Evolutionary conservation across 768 basidiomycete genomes (phyloP).

Genomic region (Suillus weaverae): DNA sequence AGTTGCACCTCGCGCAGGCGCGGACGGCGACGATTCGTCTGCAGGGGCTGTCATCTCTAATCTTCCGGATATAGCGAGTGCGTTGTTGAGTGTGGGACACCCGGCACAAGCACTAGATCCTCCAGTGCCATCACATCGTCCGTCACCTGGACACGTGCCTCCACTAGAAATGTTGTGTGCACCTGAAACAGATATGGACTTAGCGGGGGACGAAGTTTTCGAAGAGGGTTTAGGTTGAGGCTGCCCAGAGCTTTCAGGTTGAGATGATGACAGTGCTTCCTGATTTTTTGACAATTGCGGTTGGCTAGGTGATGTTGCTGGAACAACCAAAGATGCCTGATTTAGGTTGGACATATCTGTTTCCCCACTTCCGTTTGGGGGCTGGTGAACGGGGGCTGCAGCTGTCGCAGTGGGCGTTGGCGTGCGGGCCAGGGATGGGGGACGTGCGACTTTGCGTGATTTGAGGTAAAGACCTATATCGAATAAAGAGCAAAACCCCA

Average conservation of each 20-base stretch:
- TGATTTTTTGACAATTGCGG: conserved; percentile 33
- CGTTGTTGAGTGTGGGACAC: conserved; percentile 96
- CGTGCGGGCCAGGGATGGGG: conserved; percentile 52
- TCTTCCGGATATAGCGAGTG: conserved; percentile 47
- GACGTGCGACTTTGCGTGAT: conserved; percentile 74
- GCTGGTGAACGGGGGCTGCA: conserved; percentile 29
- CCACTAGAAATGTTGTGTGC: conserved; percentile 31
- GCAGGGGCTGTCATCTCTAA: conserved; percentile 35
- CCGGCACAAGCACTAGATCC: conserved; percentile 91
- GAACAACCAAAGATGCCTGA: conserved; percentile 35
- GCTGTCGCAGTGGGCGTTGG: conserved; percentile 36
- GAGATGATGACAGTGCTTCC: conserved; percentile 28
- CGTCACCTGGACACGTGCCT: conserved; percentile 98
- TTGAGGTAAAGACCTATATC: conserved; percentile 80
- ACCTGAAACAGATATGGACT: conserved; percentile 30
- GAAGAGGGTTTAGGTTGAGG: conserved; percentile 27
- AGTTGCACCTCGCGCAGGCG: conserved; percentile 21
- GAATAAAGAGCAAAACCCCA: conserved; percentile 34
- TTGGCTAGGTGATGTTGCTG: conserved; percentile 19
- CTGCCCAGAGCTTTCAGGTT: conserved; percentile 25
- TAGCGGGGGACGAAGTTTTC: conserved; percentile 27
- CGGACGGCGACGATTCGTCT: conserved; percentile 22
- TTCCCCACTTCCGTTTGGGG: conserved; percentile 35
- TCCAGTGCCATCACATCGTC: conserved; percentile 96
- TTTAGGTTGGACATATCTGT: conserved; percentile 38